Conservation (phyloP, 495 filamentous ascomycete species). For the Jackrogersella multiformis region DNA sequence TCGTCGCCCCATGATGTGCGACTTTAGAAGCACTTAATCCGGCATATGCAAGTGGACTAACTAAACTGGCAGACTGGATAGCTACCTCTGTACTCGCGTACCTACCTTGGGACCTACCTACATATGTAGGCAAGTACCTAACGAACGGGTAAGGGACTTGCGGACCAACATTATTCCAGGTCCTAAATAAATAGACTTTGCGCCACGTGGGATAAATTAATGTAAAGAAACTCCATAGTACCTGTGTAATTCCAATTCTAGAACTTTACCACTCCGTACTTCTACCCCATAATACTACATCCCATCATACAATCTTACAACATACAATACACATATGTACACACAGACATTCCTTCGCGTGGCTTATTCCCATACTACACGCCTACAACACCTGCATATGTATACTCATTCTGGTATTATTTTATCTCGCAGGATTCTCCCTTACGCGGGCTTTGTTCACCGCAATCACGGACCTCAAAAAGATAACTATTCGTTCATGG, state of each 20-base stretch:
- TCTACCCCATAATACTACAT: background rate
- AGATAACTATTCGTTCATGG: background rate
- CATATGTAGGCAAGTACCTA: background rate
- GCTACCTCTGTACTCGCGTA: too few relatives aligned
- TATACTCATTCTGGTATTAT: background rate
- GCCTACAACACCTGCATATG: background rate
- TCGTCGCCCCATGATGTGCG: background rate
- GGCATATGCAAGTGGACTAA: slow-evolving; percentile 2
- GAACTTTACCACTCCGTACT: background rate
- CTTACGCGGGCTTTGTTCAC: background rate
- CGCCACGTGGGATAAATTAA: slow-evolving; percentile 30
- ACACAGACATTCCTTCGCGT: background rate
- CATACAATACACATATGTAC: background rate
- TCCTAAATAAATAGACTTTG: background rate
- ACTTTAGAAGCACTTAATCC: background rate
- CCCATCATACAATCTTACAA: background rate
- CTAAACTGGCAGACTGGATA: too few relatives aligned
- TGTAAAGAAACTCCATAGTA: slow-evolving; percentile 5
- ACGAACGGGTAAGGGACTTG: background rate
- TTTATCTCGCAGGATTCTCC: background rate
- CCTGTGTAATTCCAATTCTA: background rate
- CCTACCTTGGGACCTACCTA: background rate
- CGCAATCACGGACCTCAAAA: background rate
- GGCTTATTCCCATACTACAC: slow-evolving; percentile 7
- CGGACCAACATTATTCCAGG: slow-evolving; percentile 23